phyloP scores from a whole-genome alignment of 441 rosid genomes.

The Adansonia gregorii region DNA sequence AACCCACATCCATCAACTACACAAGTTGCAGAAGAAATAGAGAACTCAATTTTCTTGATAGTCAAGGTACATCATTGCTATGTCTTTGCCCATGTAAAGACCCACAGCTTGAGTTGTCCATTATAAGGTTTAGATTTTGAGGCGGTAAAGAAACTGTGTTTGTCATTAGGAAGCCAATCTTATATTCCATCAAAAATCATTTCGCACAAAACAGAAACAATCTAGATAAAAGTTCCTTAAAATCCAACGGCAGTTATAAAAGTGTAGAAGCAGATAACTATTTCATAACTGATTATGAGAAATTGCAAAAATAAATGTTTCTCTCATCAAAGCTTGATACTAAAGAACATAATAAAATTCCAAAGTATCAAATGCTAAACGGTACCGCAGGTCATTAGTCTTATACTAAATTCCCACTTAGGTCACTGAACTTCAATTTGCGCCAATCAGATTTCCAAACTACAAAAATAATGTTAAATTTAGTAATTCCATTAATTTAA shows the following conservation, averaged over 20 bases:
- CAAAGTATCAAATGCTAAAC: background rate
- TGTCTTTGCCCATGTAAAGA: background rate
- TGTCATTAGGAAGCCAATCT: background rate
- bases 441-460: background rate
- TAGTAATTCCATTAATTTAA: background rate
- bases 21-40: conserved; percentile 12
- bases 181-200: background rate
- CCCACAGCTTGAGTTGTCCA: background rate
- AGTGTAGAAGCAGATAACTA: background rate
- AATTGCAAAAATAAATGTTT: background rate
- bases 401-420: background rate
- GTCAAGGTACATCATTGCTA: background rate
- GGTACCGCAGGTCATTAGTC: background rate
- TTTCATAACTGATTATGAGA: background rate
- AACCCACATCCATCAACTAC: conserved; percentile 16
- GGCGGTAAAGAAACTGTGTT: background rate
- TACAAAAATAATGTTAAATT: background rate
- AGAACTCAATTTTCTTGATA: conserved; percentile 25
- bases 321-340: background rate
- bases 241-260: background rate
- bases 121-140: background rate
- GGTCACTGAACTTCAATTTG: background rate
- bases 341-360: background rate
- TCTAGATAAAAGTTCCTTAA: background rate
- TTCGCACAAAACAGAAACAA: background rate